Evolutionary conservation across 2,329 filamentous ascomycete genomes (phyloP).

Genomic region (Pestalotiopsis sp.): DNA sequence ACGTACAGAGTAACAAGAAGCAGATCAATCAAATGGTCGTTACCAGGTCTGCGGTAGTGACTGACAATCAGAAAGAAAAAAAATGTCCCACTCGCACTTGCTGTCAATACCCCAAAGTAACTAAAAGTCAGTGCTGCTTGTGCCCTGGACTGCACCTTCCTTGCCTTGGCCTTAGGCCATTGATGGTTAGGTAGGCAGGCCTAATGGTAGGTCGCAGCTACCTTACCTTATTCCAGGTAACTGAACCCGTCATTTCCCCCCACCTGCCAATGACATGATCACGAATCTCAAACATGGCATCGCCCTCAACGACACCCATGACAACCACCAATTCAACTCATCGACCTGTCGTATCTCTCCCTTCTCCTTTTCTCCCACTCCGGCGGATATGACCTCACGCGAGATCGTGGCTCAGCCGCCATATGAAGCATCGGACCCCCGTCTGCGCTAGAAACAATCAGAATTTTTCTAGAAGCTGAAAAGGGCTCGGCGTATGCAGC

Average conservation of each 20-base stretch:
- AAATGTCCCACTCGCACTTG: background rate
- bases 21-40: background rate
- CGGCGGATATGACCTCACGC: conserved; percentile 4
- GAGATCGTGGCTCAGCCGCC: conserved; percentile 4
- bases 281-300: background rate
- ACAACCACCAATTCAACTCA: background rate
- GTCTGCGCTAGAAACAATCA: conserved; percentile 36
- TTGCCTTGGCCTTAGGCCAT: background rate
- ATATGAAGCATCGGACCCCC: conserved; percentile 1
- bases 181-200: background rate
- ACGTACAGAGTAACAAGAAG: background rate
- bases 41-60: background rate
- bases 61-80: background rate
- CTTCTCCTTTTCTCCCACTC: background rate
- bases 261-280: background rate
- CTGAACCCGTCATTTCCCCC: background rate
- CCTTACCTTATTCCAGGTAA: background rate
- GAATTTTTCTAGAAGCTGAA: conserved; percentile 38
- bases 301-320: background rate
- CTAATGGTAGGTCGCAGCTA: background rate
- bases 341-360: background rate
- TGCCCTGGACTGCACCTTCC: background rate
- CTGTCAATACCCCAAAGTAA: background rate
- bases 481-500: conserved; percentile 32
- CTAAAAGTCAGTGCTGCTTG: background rate